Evolutionary conservation across 2,329 filamentous ascomycete species (phyloP).

Genomic region (Fusarium sp.): DNA sequence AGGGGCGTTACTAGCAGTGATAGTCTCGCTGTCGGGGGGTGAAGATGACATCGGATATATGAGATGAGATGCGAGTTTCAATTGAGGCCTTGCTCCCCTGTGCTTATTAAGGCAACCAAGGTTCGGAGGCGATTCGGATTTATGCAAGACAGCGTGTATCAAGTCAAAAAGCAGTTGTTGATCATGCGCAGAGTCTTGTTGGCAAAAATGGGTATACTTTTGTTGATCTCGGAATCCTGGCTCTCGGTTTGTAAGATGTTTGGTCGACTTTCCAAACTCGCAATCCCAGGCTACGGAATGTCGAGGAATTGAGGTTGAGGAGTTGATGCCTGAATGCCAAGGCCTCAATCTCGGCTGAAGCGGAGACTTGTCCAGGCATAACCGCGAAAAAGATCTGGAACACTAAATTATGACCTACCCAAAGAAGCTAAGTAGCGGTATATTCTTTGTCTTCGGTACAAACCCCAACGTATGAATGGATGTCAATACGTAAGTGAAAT

Average conservation of each 20-base stretch:
- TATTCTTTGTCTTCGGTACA: background rate
- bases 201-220: constrained; percentile 23
- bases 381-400: background rate
- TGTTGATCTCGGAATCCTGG: constrained; percentile 29
- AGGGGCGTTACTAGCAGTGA: constrained; percentile 21
- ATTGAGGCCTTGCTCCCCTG: constrained; percentile 1
- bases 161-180: constrained; percentile 4
- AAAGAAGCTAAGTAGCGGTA: constrained; percentile 1
- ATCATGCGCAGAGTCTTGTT: constrained; percentile 1
- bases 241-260: constrained; percentile 38
- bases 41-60: constrained; percentile 36
- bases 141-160: background rate
- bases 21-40: constrained; percentile 32
- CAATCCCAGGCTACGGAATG: constrained; percentile 18
- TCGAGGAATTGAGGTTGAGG: constrained; percentile 10
- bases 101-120: constrained; percentile 35
- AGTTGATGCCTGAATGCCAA: constrained; percentile 17
- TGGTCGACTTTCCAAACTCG: constrained; percentile 30
- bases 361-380: constrained; percentile 8
- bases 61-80: constrained; percentile 13
- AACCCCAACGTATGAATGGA: background rate
- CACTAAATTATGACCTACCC: background rate
- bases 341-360: constrained; percentile 21
- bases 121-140: background rate
- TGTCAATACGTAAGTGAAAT: background rate